Conservation (phyloP, 257 asterid genomes). For the Echium plantagineum region DNA sequence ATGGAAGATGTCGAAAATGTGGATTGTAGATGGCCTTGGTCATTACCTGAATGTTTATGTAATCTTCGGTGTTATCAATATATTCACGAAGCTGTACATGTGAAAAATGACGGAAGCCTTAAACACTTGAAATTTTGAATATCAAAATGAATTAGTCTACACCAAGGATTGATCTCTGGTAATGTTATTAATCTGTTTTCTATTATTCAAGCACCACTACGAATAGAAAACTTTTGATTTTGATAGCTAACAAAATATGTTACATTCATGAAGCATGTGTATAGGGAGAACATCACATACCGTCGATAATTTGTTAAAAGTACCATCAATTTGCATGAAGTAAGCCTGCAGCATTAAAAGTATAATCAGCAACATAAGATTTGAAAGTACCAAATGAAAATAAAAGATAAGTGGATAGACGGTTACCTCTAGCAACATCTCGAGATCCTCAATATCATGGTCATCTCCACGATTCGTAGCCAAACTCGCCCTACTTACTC, state of each 20-base stretch:
- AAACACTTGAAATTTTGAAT: background rate
- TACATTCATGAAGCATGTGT: background rate
- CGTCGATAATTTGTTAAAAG: constrained; percentile 72
- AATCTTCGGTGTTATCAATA: constrained; percentile 88
- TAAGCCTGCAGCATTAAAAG: constrained; percentile 52
- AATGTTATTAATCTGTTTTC: too few species aligned
- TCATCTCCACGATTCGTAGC: constrained; percentile 82
- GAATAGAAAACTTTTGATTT: too few species aligned
- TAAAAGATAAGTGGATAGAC: background rate
- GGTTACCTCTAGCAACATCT: constrained; percentile 84
- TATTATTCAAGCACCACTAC: too few species aligned
- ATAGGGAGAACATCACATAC: constrained; percentile 27
- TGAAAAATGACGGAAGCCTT: background rate
- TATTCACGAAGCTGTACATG: constrained; percentile 76
- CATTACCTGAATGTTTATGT: constrained; percentile 83
- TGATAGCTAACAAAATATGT: background rate
- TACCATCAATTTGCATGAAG: constrained; percentile 89
- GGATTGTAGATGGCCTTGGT: background rate
- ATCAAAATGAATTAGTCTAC: too few species aligned
- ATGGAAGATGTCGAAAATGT: background rate
- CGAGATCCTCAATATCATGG: constrained; percentile 83
- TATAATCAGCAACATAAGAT: background rate
- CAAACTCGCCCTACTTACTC: constrained; percentile 80
- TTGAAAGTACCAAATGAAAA: background rate
- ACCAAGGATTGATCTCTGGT: too few species aligned